Conservation (phyloP, 345 rosid species). For the Dipteronia dyeriana region DNA sequence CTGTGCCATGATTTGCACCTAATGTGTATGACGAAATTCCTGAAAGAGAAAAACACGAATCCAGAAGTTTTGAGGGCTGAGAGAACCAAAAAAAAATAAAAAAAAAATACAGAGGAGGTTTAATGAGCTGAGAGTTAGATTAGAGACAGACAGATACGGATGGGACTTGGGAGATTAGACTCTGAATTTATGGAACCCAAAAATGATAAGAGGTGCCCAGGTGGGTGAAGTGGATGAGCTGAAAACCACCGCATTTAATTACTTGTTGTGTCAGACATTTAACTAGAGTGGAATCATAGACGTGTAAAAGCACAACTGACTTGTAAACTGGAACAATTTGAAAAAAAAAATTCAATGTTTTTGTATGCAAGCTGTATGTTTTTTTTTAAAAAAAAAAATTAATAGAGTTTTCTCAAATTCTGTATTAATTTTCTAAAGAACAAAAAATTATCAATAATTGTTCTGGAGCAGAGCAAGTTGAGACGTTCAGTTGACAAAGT, state of each 20-base stretch:
- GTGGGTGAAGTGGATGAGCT: conserved; percentile 64
- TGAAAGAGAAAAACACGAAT: conserved; percentile 6
- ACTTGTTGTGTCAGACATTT: neutral
- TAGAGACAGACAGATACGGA: neutral
- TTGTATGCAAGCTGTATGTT: too few species aligned
- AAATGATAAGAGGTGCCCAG: neutral
- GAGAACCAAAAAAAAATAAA: neutral
- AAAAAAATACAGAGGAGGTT: conserved; percentile 3
- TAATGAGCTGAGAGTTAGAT: neutral
- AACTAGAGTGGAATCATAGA: too few species aligned
- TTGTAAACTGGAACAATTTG: too few species aligned
- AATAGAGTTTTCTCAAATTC: too few species aligned
- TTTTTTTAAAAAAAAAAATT: too few species aligned
- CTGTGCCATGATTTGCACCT: conserved; percentile 43
- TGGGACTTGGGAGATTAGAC: neutral
- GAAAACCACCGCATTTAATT: conserved; percentile 61
- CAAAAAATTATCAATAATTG: too few species aligned
- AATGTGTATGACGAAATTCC: neutral
- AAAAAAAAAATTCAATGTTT: too few species aligned
- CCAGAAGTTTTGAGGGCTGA: neutral
- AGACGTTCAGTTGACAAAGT: too few species aligned
- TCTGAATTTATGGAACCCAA: too few species aligned
- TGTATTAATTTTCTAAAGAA: too few species aligned
- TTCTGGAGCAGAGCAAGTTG: too few species aligned
- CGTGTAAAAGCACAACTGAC: too few species aligned